Evolutionary conservation across 192 early-diverging fungal genomes (phyloP).

Genomic region (Pecoramyces ruminantium): DNA sequence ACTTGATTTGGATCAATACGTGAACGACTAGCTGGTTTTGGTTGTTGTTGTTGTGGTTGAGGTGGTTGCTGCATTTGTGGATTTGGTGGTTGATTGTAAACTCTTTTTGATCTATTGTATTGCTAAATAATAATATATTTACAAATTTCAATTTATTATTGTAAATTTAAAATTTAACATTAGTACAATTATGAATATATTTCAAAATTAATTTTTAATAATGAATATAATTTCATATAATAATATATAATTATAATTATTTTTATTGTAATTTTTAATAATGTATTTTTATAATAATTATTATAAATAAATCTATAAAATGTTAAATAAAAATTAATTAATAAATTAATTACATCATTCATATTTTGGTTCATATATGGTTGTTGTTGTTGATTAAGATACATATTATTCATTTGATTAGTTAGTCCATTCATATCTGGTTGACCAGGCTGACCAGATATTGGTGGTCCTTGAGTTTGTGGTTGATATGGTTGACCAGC

Average conservation of each 20-base stretch:
- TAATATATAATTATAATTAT: no score
- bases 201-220: no score
- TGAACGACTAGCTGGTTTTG: slow-evolving; percentile 6
- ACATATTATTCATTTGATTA: not conserved
- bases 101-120: not conserved
- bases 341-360: not conserved
- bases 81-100: not conserved
- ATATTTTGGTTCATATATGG: not conserved
- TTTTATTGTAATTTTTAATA: no score
- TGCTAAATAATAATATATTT: no score
- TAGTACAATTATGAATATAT: no score
- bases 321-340: not conserved
- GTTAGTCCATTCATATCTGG: not conserved
- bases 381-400: not conserved
- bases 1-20: slow-evolving; percentile 88
- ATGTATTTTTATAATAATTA: no score
- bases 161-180: no score
- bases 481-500: slow-evolving; percentile 1
- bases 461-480: slow-evolving; percentile 1
- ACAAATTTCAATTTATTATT: no score
- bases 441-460: not conserved
- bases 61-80: not conserved
- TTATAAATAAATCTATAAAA: no score
- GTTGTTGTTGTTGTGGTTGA: slow-evolving; percentile 4
- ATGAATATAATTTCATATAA: no score